A percentile compares a stretch with the other conserved stretches of the same genome.
phyloP scores from a whole-genome alignment of 108 stramenopile species.

The Fragilaria crotonensis region DNA sequence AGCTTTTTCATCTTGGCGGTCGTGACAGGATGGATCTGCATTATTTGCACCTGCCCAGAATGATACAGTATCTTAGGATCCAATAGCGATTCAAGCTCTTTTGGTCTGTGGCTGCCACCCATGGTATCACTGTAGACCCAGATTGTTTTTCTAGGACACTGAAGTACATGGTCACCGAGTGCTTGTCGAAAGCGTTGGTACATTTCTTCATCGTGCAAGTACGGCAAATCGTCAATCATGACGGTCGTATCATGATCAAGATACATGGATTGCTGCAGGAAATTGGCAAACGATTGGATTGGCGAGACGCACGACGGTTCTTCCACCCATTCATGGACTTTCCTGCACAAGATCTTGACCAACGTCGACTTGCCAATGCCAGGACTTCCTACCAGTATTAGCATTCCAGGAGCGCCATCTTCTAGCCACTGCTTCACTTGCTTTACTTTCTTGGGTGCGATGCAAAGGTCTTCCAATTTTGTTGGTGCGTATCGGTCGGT shows the following conservation, averaged over 20 bases:
- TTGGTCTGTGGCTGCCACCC: constrained; percentile 73
- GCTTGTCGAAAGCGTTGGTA: constrained; percentile 34
- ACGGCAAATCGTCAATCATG: constrained; percentile 69
- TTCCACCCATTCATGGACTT: constrained; percentile 56
- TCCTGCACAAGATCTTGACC: constrained; percentile 43
- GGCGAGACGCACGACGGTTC: constrained; percentile 15
- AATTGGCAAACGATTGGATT: constrained; percentile 66
- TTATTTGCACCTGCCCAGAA: constrained; percentile 30
- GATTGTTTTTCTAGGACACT: constrained; percentile 9
- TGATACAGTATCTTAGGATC: constrained; percentile 40
- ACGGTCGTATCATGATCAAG: constrained; percentile 29
- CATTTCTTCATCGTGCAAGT: constrained; percentile 45
- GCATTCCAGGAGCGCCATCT: constrained; percentile 15
- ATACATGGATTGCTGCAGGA: constrained; percentile 23
- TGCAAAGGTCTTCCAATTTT: constrained; percentile 45
- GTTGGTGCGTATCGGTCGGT: constrained; percentile 56
- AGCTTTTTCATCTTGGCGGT: constrained; percentile 68
- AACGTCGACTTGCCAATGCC: constrained; percentile 77
- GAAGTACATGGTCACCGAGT: background rate
- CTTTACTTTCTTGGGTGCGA: constrained; percentile 80
- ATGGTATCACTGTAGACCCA: constrained; percentile 65
- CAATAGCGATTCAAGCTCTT: constrained; percentile 65
- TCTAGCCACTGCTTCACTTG: constrained; percentile 49
- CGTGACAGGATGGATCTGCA: constrained; percentile 65
- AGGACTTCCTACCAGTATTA: constrained; percentile 71